A percentile compares a stretch with the other conserved stretches of the same genome.
phyloP scores from a whole-genome alignment of 2,329 filamentous ascomycete genomes.

The Beauveria brongniartii region DNA sequence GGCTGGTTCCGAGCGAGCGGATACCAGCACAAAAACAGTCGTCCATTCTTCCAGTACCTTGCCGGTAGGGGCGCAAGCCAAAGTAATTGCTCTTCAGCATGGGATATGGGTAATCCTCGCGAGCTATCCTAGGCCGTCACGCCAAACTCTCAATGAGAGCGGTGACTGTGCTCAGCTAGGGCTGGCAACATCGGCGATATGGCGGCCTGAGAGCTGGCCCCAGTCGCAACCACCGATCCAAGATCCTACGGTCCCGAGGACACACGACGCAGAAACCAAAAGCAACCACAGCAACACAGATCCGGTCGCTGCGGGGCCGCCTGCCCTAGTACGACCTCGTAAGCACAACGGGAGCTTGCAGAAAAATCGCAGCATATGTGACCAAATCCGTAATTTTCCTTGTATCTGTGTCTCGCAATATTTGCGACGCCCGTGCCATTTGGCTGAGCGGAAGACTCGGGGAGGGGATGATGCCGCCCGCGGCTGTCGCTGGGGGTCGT shows the following conservation, averaged over 20 bases:
- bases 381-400: background rate
- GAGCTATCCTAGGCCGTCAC: background rate
- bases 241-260: conserved; percentile 4
- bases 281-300: background rate
- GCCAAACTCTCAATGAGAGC: background rate
- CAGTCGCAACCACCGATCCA: conserved; percentile 6
- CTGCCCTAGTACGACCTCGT: background rate
- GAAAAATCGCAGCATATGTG: background rate
- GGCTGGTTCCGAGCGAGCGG: background rate
- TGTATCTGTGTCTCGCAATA: background rate
- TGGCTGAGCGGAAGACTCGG: background rate
- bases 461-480: background rate
- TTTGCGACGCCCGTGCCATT: background rate
- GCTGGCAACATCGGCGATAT: conserved; percentile 10
- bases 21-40: too few species aligned
- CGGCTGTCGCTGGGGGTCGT: background rate
- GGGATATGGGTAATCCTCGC: background rate
- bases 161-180: conserved; percentile 9
- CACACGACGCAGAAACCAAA: background rate
- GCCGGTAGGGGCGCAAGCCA: background rate
- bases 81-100: background rate
- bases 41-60: background rate
- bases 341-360: background rate
- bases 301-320: background rate
- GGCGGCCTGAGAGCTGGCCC: conserved; percentile 7